A percentile compares a stretch with the other conserved stretches of the same genome.
Conservation (phyloP, 179 eudicot species). For the Nepenthes alata region DNA sequence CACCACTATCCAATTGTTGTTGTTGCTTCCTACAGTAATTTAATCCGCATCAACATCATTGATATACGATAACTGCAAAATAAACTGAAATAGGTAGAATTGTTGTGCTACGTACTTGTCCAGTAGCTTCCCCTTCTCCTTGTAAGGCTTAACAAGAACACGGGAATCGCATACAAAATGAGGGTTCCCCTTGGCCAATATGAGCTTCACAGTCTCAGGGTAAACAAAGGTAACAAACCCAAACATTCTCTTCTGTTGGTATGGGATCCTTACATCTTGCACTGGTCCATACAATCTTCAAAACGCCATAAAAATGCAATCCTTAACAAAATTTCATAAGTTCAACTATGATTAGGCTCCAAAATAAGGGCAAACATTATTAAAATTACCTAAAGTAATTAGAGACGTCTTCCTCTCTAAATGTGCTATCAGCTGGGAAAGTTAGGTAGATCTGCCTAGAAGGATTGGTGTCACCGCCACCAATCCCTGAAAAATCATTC, state of each 20-base stretch:
- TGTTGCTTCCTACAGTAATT: slow-evolving; percentile 47
- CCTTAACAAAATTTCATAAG: neutral
- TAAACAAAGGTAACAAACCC: slow-evolving; percentile 75
- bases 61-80: neutral
- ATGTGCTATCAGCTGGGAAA: slow-evolving; percentile 61
- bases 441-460: slow-evolving; percentile 39
- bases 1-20: slow-evolving; percentile 16
- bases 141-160: slow-evolving; percentile 91
- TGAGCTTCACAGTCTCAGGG: slow-evolving; percentile 69
- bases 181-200: slow-evolving; percentile 83
- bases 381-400: slow-evolving; percentile 50
- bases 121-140: slow-evolving; percentile 77
- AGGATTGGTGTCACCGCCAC: slow-evolving; percentile 32
- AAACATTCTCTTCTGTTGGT: slow-evolving; percentile 89
- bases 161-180: slow-evolving; percentile 86
- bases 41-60: neutral
- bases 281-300: slow-evolving; percentile 72
- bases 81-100: neutral
- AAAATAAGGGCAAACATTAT: neutral
- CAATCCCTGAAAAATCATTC: slow-evolving; percentile 45
- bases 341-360: neutral
- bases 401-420: slow-evolving; percentile 86
- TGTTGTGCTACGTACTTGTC: slow-evolving; percentile 39
- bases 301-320: slow-evolving; percentile 5
- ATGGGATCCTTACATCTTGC: slow-evolving; percentile 87